phyloP scores from a whole-genome alignment of 371 early-diverging fungal genomes.

The Mucor mucedo region DNA sequence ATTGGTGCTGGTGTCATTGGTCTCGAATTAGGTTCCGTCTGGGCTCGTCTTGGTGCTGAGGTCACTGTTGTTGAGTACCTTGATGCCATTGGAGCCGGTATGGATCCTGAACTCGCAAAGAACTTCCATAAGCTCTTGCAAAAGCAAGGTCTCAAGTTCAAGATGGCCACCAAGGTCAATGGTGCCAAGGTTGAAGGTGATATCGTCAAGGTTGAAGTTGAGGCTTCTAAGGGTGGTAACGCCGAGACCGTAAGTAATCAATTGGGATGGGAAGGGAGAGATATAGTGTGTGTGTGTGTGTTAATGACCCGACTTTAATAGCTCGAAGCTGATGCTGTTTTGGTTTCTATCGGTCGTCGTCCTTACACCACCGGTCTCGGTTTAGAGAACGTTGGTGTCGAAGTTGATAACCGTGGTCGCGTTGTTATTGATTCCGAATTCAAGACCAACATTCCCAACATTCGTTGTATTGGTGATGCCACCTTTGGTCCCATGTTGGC shows the following conservation, averaged over 20 bases:
- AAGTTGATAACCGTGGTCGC: constrained; percentile 87
- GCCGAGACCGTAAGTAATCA: constrained; percentile 67
- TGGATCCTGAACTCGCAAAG: constrained; percentile 95
- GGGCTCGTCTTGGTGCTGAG: constrained; percentile 94
- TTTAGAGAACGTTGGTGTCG: constrained; percentile 88
- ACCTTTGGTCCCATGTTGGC: constrained; percentile 98
- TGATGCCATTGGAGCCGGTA: constrained; percentile 93
- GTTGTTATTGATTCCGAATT: constrained; percentile 86
- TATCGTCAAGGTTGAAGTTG: constrained; percentile 88
- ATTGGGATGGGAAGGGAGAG: background rate
- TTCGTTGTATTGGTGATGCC: constrained; percentile 97
- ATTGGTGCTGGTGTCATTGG: constrained; percentile 99
- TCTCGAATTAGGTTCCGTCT: constrained; percentile 97
- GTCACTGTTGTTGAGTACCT: constrained; percentile 97
- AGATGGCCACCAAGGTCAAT: constrained; percentile 95
- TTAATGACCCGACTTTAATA: constrained; percentile 25
- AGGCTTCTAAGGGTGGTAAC: constrained; percentile 85
- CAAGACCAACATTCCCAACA: constrained; percentile 87
- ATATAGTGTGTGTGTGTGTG: background rate
- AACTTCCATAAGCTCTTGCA: constrained; percentile 86
- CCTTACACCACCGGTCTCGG: constrained; percentile 94
- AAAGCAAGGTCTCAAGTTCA: constrained; percentile 98
- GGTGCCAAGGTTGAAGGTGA: constrained; percentile 83
- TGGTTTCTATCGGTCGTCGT: constrained; percentile 94
- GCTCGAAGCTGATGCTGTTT: constrained; percentile 91